Evolutionary conservation across 129 eudicot species (phyloP), one percentile per base, ranked within the genome.

Genomic region (Pulicaria dysenterica): DNA sequence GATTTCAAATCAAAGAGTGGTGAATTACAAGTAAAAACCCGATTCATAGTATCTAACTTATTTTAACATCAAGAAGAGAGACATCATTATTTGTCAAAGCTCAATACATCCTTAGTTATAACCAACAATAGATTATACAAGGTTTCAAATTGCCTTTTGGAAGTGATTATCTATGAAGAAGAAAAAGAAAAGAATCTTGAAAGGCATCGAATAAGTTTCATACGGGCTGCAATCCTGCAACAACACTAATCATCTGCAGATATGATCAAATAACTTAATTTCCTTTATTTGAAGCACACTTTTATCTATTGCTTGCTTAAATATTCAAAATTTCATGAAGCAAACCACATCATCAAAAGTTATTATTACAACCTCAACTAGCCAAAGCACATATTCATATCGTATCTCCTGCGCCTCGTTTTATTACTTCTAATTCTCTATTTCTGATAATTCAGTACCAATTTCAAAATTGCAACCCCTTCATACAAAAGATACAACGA

Each of bases 301-400:
- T 24, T 24, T 24, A 24, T 24, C 1, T 60, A 37, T 42, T 62
- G 4, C 12, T 47, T 31, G 0, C 57, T 66, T 24, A 31, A 46
- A 45, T 3, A 46, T 42, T 7, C 44, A 58, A 13, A 12, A 11
- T 24, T 64, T 69, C 6, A 2, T 4, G 17, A 65, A 45, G 3
- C 66, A 60, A 9, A 17, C 56, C 9, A 14, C 59, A 34, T 8
- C 57, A 72, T 43, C 12, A 34, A 17, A 65, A 72, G 36, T 3
- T 36, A 72, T 44, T 39, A 45, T 54, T 17, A 69, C 62, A 69
- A 17, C 65, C 11, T 55, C 65, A 41, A 40, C 8, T 55, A 70
- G 24, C 64, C 41, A 31, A 69, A 70, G 16, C 41, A 55, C 43
- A 39, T 16, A 15, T 4, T 51, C 7, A 36, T 13, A 69, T 37